These are phyloP conservation scores for Skeletonema costatum DNA, from an alignment of 108 stramenopile genomes.

Conservation along the genomic window DNA sequence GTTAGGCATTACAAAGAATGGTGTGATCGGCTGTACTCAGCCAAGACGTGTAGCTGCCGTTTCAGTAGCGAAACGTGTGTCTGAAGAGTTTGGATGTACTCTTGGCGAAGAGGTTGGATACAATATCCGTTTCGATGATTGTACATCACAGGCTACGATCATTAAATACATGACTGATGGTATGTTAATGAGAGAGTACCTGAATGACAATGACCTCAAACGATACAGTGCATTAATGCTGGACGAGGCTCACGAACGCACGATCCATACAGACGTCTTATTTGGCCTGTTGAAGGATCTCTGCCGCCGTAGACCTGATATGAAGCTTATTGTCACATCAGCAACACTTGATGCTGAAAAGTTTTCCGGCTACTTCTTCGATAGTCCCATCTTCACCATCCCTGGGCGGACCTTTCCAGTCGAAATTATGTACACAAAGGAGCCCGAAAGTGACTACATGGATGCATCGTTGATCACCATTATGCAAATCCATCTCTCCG, in stretches of 20 bases:
- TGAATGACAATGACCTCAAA: conserved; percentile 89
- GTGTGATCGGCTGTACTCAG: conserved; percentile 98
- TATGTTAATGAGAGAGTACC: conserved; percentile 97
- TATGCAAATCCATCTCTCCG: conserved; percentile 98
- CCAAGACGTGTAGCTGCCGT: conserved; percentile 98
- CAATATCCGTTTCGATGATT: conserved; percentile 98
- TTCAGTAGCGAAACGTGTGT: conserved; percentile 98
- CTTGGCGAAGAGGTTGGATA: conserved; percentile 97
- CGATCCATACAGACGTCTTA: conserved; percentile 97
- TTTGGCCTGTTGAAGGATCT: conserved; percentile 97
- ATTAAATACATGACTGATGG: conserved; percentile 99
- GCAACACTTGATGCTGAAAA: conserved; percentile 98
- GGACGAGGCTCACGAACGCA: conserved; percentile 99
- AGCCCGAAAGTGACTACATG: conserved; percentile 96
- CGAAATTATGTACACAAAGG: conserved; percentile 97
- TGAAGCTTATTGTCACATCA: conserved; percentile 95
- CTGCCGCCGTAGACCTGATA: conserved; percentile 83
- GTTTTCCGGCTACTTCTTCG: conserved; percentile 95
- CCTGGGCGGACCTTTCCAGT: conserved; percentile 98
- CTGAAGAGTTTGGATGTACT: conserved; percentile 97
- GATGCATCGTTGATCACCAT: conserved; percentile 96
- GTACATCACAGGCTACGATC: conserved; percentile 89
- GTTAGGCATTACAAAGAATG: conserved; percentile 88
- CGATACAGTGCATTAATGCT: conserved; percentile 91
- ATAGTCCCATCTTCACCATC: conserved; percentile 97